Conservation (phyloP, 2,329 filamentous ascomycete genomes). For the Aspergillus latus region DNA sequence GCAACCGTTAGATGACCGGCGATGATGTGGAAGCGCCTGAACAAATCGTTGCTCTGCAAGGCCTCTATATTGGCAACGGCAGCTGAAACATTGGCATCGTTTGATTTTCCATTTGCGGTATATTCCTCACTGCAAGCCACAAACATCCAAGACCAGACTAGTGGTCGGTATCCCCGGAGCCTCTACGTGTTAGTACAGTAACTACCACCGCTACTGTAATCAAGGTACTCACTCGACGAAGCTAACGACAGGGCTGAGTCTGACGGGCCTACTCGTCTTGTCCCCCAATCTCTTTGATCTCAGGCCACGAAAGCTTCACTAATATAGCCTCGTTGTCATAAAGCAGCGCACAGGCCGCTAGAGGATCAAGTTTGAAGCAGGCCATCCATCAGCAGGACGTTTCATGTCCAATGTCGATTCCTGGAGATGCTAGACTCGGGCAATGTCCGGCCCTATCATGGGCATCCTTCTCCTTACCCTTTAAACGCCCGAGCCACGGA, state of each 20-base stretch:
- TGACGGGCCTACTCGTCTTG: not conserved
- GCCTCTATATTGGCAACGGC: not conserved
- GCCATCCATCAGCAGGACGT: not conserved
- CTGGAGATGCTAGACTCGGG: not conserved
- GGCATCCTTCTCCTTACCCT: not conserved
- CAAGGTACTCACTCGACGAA: not conserved
- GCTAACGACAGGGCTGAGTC: constrained; percentile 5
- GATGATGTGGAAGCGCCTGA: constrained; percentile 1
- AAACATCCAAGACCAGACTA: not conserved
- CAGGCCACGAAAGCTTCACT: not conserved
- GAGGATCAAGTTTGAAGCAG: not conserved
- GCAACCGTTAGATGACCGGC: not conserved
- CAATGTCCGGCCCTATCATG: not conserved
- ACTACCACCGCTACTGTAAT: not conserved
- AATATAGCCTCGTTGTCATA: not conserved
- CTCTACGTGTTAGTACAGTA: not conserved
- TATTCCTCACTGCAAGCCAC: not conserved
- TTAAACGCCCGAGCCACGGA: not conserved
- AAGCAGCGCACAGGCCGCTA: not conserved
- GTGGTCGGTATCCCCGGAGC: constrained; percentile 3
- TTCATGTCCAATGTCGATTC: not conserved
- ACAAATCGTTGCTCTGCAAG: not conserved
- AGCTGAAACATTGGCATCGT: not conserved
- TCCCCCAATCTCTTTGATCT: not conserved
- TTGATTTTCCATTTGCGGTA: not conserved